phyloP scores from a whole-genome alignment of 306 rosid species.

The Neltuma alba region DNA sequence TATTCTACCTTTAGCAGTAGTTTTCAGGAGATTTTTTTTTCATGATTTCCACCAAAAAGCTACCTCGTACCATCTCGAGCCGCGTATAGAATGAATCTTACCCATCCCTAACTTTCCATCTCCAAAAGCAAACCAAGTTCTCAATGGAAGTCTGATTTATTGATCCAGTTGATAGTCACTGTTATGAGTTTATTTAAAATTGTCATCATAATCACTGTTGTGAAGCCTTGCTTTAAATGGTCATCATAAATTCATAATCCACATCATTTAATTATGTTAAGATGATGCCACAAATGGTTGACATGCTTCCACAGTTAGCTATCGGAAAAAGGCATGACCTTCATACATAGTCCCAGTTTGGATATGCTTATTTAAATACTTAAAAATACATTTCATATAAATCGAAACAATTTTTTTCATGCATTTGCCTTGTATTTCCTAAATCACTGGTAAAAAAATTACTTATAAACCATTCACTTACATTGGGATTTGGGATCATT shows the following conservation, averaged over 20 bases:
- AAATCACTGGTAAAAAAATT: too few relatives aligned
- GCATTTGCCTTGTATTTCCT: too few relatives aligned
- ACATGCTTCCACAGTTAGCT: too few relatives aligned
- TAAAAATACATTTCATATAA: too few relatives aligned
- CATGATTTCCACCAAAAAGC: background rate
- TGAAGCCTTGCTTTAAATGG: background rate
- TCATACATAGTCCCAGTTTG: too few relatives aligned
- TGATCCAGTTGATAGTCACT: background rate
- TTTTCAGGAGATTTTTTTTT: background rate
- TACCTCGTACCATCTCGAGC: background rate
- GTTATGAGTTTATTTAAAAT: too few relatives aligned
- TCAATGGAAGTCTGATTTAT: background rate
- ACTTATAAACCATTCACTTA: background rate
- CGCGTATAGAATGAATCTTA: background rate
- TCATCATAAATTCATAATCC: background rate
- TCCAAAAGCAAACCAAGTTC: background rate
- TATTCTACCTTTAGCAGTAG: background rate
- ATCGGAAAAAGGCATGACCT: background rate
- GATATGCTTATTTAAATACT: too few relatives aligned
- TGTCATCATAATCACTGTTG: too few relatives aligned
- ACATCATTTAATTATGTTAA: background rate
- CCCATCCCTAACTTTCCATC: background rate
- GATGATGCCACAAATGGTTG: background rate
- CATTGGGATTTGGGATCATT: constrained; percentile 3
- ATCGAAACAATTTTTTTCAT: too few relatives aligned